phyloP scores from a whole-genome alignment of 2,329 filamentous ascomycete species.

The Geosmithia putterillii region DNA sequence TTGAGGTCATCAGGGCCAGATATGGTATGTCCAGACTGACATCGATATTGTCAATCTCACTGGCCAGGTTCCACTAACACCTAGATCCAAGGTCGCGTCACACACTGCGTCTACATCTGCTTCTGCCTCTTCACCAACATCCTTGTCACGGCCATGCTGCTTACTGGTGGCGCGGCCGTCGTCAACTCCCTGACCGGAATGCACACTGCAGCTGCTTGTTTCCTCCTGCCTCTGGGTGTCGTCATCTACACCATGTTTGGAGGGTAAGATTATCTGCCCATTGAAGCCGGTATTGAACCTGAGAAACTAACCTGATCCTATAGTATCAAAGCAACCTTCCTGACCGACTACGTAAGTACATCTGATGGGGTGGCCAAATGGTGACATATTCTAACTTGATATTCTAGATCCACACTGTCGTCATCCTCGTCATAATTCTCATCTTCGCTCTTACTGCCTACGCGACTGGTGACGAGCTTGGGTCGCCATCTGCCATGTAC shows the following conservation, averaged over 20 bases:
- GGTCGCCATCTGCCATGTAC: slow-evolving; percentile 62
- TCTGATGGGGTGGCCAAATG: too few relatives aligned
- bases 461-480: slow-evolving; percentile 54
- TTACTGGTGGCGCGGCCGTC: slow-evolving; percentile 64
- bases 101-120: slow-evolving; percentile 68
- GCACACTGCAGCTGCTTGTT: slow-evolving; percentile 66
- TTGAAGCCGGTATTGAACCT: too few relatives aligned
- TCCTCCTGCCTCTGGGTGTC: slow-evolving; percentile 69
- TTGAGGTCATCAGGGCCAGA: slow-evolving; percentile 71
- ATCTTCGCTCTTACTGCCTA: slow-evolving; percentile 75
- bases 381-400: not conserved
- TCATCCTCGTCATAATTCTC: slow-evolving; percentile 74
- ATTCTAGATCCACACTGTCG: slow-evolving; percentile 61
- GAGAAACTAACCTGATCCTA: too few relatives aligned
- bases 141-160: slow-evolving; percentile 77
- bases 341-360: slow-evolving; percentile 54
- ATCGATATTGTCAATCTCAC: not conserved
- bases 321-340: slow-evolving; percentile 77
- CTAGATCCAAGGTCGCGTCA: slow-evolving; percentile 10
- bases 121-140: slow-evolving; percentile 81
- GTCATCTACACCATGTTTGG: slow-evolving; percentile 66
- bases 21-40: slow-evolving; percentile 46
- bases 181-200: slow-evolving; percentile 29
- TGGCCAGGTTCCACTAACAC: not conserved
- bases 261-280: too few relatives aligned